phyloP scores from a whole-genome alignment of 495 filamentous ascomycete species.

The Talaromyces trachyspermus region DNA sequence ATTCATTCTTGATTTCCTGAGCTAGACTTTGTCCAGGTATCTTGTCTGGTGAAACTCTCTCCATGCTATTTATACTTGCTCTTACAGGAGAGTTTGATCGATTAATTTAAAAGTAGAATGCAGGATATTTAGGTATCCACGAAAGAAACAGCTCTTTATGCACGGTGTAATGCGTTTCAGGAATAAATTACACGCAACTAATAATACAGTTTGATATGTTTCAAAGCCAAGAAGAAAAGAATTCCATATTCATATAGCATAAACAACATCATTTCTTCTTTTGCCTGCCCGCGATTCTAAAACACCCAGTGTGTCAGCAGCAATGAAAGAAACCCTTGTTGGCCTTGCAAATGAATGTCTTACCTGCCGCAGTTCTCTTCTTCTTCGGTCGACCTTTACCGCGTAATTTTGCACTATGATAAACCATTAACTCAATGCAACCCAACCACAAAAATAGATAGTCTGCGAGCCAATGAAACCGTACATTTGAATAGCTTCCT shows the following conservation, averaged over 20 bases:
- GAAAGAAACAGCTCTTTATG: no score
- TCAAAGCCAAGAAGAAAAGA: no score
- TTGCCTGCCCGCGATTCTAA: conserved; percentile 34
- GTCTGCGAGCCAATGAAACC: conserved; percentile 9
- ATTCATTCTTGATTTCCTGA: no score
- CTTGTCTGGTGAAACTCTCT: no score
- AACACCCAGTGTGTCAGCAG: conserved; percentile 6
- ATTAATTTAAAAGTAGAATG: no score
- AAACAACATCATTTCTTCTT: conserved; percentile 33
- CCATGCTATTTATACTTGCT: no score
- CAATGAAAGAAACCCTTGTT: neutral
- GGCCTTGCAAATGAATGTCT: conserved; percentile 5
- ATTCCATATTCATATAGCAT: neutral
- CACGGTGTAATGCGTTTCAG: no score
- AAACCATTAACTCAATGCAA: conserved; percentile 1
- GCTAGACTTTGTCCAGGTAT: no score
- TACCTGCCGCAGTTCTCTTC: conserved; percentile 66
- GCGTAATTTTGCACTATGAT: conserved; percentile 59
- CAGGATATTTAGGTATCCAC: no score
- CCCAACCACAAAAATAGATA: neutral
- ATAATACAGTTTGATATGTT: no score
- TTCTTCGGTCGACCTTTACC: conserved; percentile 92
- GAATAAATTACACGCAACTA: no score
- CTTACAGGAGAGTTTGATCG: no score
- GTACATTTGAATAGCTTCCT: conserved; percentile 66